Evolutionary conservation across 2,329 filamentous ascomycete species (phyloP), one percentile per base, ranked within the genome.

Genomic region (Venturia pyrina): DNA sequence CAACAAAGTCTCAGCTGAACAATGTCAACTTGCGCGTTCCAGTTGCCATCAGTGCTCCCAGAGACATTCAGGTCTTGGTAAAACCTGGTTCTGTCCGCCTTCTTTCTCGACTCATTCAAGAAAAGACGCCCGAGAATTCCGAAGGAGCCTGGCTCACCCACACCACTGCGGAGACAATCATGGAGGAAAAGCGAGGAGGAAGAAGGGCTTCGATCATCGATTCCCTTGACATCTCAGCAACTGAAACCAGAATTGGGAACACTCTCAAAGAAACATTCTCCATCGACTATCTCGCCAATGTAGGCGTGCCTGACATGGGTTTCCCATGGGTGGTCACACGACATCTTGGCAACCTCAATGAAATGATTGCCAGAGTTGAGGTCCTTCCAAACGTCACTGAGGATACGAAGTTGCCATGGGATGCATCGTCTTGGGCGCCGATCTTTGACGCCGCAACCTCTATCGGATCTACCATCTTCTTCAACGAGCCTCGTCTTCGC

Each of bases 381-480:
- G 41, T 44, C 5, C 41, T 44, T 3, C 41, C 41, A 44, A 19
- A 44, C 17, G 15, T 44, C 41, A 44, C 6, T 15, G 41, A 44
- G 17, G 41, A 44, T 4, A 44, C 11, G 41, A 44, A 19, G 41
- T 19, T 44, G 41, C 41, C 41, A 19, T 44, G 41, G 41, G 41
- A 13, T 44, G 11, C 11, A 15, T 13, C 41, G 17, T 44, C 75
- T 2, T 78, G 75, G 76, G 76, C 77, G 5, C 74, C 78, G 0
- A 71, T 78, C 15, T 69, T 80, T 2, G 78, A 80, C 65, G 74
- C 78, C 3, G 78, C 78, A 1, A 78, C 77, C 0, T 80, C 78
- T 0, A 72, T 80, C 3, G 77, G 76, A 1, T 78, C 78, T 0
- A 75, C 75, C 0, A 71, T 80, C 28, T 79, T 78, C 69, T 76